phyloP scores from a whole-genome alignment of 1,284 basidiomycete genomes.

The Ceratobasidium sp. region DNA sequence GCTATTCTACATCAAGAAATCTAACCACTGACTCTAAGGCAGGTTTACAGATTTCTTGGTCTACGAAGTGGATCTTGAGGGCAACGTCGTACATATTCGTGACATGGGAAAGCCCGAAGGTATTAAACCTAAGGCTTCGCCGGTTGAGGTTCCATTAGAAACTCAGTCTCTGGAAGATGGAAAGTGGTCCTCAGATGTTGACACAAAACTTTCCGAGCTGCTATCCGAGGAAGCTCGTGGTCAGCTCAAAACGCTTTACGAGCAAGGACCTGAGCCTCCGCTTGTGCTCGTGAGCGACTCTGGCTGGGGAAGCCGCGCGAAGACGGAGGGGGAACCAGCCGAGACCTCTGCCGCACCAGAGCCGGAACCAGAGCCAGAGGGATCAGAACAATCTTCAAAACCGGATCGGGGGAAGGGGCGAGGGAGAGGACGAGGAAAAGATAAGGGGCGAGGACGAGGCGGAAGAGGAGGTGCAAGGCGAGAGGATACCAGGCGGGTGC shows the following conservation, averaged over 20 bases:
- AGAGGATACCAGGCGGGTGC: slow-evolving; percentile 78
- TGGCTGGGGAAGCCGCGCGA: slow-evolving; percentile 71
- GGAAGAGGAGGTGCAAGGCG: slow-evolving; percentile 51
- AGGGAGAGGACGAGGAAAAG: slow-evolving; percentile 57
- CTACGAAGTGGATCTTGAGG: slow-evolving; percentile 85
- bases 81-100: slow-evolving; percentile 82
- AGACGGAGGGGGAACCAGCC: slow-evolving; percentile 54
- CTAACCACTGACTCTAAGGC: slow-evolving; percentile 21
- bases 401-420: slow-evolving; percentile 56
- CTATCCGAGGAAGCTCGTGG: slow-evolving; percentile 72
- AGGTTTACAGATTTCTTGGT: slow-evolving; percentile 97
- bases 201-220: slow-evolving; percentile 68
- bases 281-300: slow-evolving; percentile 67
- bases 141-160: slow-evolving; percentile 17
- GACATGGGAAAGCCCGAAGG: slow-evolving; percentile 75
- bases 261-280: slow-evolving; percentile 81
- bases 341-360: slow-evolving; percentile 50
- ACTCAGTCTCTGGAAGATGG: slow-evolving; percentile 9
- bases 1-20: neutral
- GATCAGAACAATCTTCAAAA: slow-evolving; percentile 42
- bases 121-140: slow-evolving; percentile 44
- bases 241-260: slow-evolving; percentile 77
- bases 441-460: slow-evolving; percentile 62
- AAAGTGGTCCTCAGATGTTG: slow-evolving; percentile 16
- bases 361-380: slow-evolving; percentile 51